phyloP scores from a whole-genome alignment of 2,329 filamentous ascomycete species.

The Apiospora saccharicola region DNA sequence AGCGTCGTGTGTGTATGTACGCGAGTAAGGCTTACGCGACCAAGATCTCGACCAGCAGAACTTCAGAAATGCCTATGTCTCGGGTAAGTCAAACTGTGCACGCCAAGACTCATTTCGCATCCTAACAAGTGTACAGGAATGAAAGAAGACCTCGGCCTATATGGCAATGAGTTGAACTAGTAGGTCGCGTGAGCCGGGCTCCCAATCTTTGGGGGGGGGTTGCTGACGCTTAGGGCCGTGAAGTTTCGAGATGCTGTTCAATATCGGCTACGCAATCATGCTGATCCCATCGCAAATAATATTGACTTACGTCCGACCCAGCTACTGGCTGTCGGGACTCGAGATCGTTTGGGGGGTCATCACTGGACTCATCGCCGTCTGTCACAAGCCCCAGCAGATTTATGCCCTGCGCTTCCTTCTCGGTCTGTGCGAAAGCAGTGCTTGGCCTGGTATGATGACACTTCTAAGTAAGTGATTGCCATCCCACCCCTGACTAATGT shows the following conservation, averaged over 20 bases:
- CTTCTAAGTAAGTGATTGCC: constrained; percentile 43
- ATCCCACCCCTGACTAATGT: constrained; percentile 19
- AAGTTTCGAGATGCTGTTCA: constrained; percentile 46
- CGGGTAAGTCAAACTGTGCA: constrained; percentile 31
- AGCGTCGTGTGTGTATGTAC: no score
- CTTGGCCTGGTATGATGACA: constrained; percentile 54
- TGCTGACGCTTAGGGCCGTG: not conserved
- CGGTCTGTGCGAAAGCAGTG: constrained; percentile 47
- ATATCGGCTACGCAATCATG: constrained; percentile 46
- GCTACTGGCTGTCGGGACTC: constrained; percentile 44
- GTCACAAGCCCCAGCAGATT: constrained; percentile 44
- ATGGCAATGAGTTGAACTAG: constrained; percentile 36
- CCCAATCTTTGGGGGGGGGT: not conserved
- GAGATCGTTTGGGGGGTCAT: constrained; percentile 46
- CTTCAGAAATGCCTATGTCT: constrained; percentile 46
- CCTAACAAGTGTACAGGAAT: constrained; percentile 30
- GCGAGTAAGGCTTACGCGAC: constrained; percentile 28
- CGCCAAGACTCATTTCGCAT: not conserved
- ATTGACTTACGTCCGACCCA: constrained; percentile 46
- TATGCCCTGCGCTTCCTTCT: constrained; percentile 50
- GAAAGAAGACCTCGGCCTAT: constrained; percentile 35
- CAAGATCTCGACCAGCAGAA: constrained; percentile 45
- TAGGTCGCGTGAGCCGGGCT: constrained; percentile 25
- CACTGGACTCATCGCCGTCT: constrained; percentile 42
- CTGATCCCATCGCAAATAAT: constrained; percentile 47